Evolutionary conservation across 345 rosid species (phyloP).

Genomic region (Firmiana major): DNA sequence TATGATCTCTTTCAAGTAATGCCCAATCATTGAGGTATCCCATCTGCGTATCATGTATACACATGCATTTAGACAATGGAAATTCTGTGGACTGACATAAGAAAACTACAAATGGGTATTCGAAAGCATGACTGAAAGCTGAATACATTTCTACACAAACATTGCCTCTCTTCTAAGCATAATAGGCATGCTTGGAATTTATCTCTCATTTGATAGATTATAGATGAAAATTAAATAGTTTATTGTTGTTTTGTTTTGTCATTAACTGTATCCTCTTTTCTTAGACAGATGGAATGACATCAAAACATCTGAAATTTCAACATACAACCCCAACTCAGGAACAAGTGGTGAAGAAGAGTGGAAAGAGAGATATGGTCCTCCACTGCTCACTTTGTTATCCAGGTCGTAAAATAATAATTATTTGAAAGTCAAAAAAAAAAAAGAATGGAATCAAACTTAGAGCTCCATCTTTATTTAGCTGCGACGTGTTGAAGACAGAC

Average conservation of each 20-base stretch:
- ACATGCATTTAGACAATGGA: slow-evolving; percentile 26
- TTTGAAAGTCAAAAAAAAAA: not conserved
- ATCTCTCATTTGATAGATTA: not conserved
- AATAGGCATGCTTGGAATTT: not conserved
- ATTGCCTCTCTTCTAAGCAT: not conserved
- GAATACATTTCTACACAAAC: not conserved
- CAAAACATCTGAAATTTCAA: not conserved
- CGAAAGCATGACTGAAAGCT: not conserved
- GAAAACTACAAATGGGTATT: not conserved
- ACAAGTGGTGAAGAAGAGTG: not conserved
- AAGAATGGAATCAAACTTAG: not conserved
- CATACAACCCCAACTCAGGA: not conserved
- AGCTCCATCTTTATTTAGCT: not conserved
- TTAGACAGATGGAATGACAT: not conserved
- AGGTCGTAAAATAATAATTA: not conserved
- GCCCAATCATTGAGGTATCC: slow-evolving; percentile 80
- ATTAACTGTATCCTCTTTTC: not conserved
- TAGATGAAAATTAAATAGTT: not conserved
- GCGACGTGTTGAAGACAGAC: not conserved
- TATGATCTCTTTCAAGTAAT: slow-evolving; percentile 72
- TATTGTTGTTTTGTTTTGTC: not conserved
- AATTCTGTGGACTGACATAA: not conserved
- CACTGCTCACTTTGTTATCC: not conserved
- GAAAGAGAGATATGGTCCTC: not conserved
- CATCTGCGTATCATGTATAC: slow-evolving; percentile 49